These are phyloP conservation scores for Lyophyllum decastes DNA, from an alignment of 768 basidiomycete genomes.

Conservation along the genomic window DNA sequence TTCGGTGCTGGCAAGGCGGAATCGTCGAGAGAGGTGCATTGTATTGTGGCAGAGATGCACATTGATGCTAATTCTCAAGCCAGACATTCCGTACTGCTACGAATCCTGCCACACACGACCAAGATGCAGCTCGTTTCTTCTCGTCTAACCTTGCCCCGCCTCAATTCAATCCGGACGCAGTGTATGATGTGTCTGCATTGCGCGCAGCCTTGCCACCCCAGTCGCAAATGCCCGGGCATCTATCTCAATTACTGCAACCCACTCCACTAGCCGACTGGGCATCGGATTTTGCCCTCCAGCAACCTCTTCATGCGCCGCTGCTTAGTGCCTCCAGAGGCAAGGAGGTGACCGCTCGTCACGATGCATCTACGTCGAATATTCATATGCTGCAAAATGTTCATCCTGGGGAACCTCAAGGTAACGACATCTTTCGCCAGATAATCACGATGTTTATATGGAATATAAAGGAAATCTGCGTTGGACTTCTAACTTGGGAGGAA, in stretches of 20 bases:
- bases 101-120: constrained; percentile 43
- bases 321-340: not conserved
- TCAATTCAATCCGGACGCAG: constrained; percentile 34
- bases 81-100: constrained; percentile 64
- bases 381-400: not conserved
- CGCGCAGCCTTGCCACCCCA: constrained; percentile 45
- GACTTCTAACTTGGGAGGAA: constrained; percentile 36
- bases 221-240: constrained; percentile 18
- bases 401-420: constrained; percentile 22
- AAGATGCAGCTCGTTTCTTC: constrained; percentile 77
- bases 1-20: constrained; percentile 62
- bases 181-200: constrained; percentile 65
- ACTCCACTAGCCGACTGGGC: constrained; percentile 53
- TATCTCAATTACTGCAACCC: constrained; percentile 24
- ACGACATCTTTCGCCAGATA: not conserved
- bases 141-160: constrained; percentile 32
- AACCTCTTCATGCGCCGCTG: constrained; percentile 18
- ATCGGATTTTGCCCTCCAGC: constrained; percentile 54
- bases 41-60: not conserved
- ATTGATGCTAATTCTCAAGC: constrained; percentile 1
- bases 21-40: constrained; percentile 61
- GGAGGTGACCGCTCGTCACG: constrained; percentile 1
- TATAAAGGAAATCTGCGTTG: constrained; percentile 39
- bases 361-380: not conserved
- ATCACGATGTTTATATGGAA: not conserved